Base-by-base conservation (phyloP, 2,329 filamentous ascomycete species). In the Diplocarpon mali region DNA sequence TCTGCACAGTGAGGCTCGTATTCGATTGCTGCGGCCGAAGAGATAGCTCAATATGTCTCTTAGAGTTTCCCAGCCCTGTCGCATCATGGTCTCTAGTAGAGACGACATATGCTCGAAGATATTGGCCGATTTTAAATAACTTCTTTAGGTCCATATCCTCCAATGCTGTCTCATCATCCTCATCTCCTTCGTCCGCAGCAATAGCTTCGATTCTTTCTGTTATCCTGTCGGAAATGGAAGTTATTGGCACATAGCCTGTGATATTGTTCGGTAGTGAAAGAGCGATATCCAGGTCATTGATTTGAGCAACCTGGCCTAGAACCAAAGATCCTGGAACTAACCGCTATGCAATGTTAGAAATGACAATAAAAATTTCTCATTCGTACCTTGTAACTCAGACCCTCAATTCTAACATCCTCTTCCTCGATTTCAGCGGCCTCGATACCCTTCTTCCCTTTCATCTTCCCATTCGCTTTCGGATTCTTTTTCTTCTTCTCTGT, bases 251-350 rank as follows among this genome's bases (percentile, higher is more conserved):
- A 63, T 88, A 92, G 38, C 92, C 93, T 38, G 78, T 81, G 28
- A 98, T 75, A 62, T 94, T 96, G 67, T 98, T 98, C 13, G 92
- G 89, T 10, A 98, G 71, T 15, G 88, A 79, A 43, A 98, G 69
- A 38, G 82, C 78, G 54, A 98, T 69, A 60, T 93, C 82, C 57
- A 88, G 75, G 44, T 77, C 69, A 52, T 83, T 89, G 62, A 98
- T 87, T 49, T 83, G 78, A 34, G 78, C 81, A 48, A 98, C 73
- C 60, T 93, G 87, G 35, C 86, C 92, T 36, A 98, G 80, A 0
- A 98, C 79, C 45, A 95, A 71, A 40, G 88, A 90, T 42, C 90
- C 93, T 52, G 86, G 81, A 38, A 83, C 77, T 50, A 98, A 69
- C 60, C 84, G 86, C 85, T 92, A 61, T 45, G 40, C 3, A 13